Percentiles rank a stretch among this genome's conserved stretches.
phyloP scores from a whole-genome alignment of 1,284 basidiomycete species.

The Leccinum cinnamomeum region DNA sequence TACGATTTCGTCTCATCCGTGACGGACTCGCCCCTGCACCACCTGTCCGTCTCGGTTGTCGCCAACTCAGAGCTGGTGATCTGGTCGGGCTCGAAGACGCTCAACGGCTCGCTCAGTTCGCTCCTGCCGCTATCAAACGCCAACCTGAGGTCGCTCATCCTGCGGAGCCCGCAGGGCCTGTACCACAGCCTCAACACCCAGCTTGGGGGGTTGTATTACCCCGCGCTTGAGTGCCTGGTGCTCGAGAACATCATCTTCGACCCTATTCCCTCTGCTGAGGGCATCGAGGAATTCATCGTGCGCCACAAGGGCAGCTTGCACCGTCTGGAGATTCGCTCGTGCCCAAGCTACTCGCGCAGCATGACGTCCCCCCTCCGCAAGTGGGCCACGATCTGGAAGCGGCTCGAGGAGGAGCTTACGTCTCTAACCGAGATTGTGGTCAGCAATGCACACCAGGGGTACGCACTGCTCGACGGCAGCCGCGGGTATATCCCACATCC shows the following conservation, averaged over 20 bases:
- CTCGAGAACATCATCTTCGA: conserved; percentile 36
- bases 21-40: conserved; percentile 27
- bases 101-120: conserved; percentile 28
- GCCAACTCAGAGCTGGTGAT: conserved; percentile 31
- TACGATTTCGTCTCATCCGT: conserved; percentile 33
- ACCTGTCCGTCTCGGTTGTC: conserved; percentile 33
- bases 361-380: background rate
- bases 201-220: conserved; percentile 26
- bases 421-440: conserved; percentile 26
- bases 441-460: conserved; percentile 16
- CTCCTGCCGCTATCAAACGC: conserved; percentile 24
- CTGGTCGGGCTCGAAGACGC: conserved; percentile 35
- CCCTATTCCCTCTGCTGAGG: conserved; percentile 16
- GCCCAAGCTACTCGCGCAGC: conserved; percentile 6
- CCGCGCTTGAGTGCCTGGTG: conserved; percentile 28
- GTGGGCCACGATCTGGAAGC: conserved; percentile 22
- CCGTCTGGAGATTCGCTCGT: conserved; percentile 24
- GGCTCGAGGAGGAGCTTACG: conserved; percentile 22
- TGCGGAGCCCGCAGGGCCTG: conserved; percentile 30
- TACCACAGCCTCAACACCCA: conserved; percentile 29
- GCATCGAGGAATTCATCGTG: conserved; percentile 33
- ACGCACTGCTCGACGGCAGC: conserved; percentile 22
- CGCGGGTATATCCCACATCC: conserved; percentile 28
- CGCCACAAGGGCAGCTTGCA: conserved; percentile 29
- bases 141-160: conserved; percentile 25